These are phyloP conservation scores for Termitomyces sp. DNA, from an alignment of 768 basidiomycete species.

Conservation along the genomic window DNA sequence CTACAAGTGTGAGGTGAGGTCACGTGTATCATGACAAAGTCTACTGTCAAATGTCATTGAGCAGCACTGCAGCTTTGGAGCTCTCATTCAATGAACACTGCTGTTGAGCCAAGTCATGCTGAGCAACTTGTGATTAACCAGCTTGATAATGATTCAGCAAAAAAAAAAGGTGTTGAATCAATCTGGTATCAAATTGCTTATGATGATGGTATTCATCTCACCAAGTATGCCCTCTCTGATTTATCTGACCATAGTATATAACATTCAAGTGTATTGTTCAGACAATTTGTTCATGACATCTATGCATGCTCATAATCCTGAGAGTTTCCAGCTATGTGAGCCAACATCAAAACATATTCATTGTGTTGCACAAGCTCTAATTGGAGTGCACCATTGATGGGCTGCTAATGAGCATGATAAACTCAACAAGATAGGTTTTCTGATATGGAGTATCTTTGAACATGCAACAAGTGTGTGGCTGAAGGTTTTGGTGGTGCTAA, in stretches of 20 bases:
- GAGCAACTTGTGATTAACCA: too few species aligned
- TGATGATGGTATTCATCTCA: not conserved
- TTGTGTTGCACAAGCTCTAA: not conserved
- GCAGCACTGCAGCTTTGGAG: not conserved
- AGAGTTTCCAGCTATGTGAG: not conserved
- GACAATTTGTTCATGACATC: not conserved
- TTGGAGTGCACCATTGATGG: not conserved
- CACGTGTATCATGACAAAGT: not conserved
- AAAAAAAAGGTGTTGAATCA: too few species aligned
- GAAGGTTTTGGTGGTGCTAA: constrained; percentile 7
- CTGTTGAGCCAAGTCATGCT: too few species aligned
- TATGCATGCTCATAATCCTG: not conserved
- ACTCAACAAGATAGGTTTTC: constrained; percentile 33
- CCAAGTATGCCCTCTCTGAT: not conserved
- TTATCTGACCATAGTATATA: not conserved
- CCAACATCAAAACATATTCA: not conserved
- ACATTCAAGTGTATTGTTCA: not conserved
- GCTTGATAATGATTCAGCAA: not conserved
- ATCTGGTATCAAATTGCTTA: not conserved
- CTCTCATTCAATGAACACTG: not conserved
- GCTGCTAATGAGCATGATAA: constrained; percentile 29
- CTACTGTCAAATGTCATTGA: not conserved
- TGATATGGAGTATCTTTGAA: constrained; percentile 22
- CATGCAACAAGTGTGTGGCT: constrained; percentile 6
- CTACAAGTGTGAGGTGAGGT: not conserved